Percentiles rank a stretch among this genome's conserved stretches.
phyloP scores from a whole-genome alignment of 805 yeast genomes.

The Candida boidinii region DNA sequence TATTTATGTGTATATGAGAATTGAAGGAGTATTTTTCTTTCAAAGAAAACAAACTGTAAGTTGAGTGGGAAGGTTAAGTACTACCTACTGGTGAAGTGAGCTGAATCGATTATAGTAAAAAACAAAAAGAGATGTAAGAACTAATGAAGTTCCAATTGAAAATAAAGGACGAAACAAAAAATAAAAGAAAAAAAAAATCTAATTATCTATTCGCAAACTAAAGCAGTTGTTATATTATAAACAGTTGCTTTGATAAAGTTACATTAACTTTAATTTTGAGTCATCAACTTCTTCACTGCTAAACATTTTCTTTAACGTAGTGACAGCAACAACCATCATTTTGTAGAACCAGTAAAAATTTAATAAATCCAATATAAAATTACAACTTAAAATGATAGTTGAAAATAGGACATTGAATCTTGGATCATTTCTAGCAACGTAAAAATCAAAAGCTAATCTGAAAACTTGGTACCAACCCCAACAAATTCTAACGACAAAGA shows the following conservation, averaged over 20 bases:
- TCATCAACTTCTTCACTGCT: conserved; percentile 15
- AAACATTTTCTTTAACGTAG: conserved; percentile 24
- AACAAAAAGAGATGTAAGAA: too few species aligned
- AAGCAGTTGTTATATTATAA: too few species aligned
- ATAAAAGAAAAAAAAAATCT: too few species aligned
- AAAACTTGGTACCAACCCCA: conserved; percentile 32
- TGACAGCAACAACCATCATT: conserved; percentile 27
- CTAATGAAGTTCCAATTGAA: too few species aligned
- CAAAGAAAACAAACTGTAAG: neutral
- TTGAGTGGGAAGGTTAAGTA: neutral
- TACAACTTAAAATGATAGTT: conserved; percentile 20
- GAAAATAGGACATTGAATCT: conserved; percentile 20
- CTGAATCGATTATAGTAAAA: too few species aligned
- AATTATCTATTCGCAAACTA: too few species aligned
- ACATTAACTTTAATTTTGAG: conserved; percentile 24
- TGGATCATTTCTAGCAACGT: conserved; percentile 16
- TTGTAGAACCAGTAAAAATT: conserved; percentile 29
- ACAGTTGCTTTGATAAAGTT: too few species aligned
- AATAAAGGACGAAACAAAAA: too few species aligned
- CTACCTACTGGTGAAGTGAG: too few species aligned
- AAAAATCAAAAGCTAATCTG: conserved; percentile 19
- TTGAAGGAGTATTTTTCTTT: neutral
- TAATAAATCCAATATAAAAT: conserved; percentile 24
- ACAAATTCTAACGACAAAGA: conserved; percentile 25
- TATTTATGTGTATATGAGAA: neutral